Conservation (phyloP, 2,329 filamentous ascomycete species). For the Microdochium bolleyi region DNA sequence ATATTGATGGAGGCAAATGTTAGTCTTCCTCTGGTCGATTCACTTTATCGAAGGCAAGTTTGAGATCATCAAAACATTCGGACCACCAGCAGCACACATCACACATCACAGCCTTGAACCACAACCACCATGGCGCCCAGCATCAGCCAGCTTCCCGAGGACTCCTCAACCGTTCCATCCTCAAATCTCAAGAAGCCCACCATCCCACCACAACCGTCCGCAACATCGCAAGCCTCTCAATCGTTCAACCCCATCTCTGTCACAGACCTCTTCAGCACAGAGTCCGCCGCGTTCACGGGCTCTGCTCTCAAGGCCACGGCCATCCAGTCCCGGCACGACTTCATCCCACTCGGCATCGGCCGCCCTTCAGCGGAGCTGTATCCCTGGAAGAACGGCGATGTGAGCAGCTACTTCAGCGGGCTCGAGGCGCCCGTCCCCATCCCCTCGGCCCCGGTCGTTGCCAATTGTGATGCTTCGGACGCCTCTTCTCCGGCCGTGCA, state of each 20-base stretch:
- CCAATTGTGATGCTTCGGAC: neutral
- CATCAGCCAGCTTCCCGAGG: neutral
- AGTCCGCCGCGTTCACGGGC: neutral
- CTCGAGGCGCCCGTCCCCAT: neutral
- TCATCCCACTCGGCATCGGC: neutral
- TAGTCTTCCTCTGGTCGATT: no score
- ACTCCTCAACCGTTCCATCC: neutral
- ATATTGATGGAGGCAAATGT: neutral
- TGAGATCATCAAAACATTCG: neutral
- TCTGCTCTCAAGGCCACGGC: neutral
- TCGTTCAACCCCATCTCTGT: neutral
- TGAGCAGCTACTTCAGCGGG: neutral
- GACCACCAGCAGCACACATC: neutral
- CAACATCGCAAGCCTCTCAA: no score
- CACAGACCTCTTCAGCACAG: neutral
- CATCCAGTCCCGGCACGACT: neutral
- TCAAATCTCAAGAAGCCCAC: neutral
- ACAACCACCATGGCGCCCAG: neutral
- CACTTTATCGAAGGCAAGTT: no score
- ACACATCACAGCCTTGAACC: neutral
- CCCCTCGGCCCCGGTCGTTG: neutral
- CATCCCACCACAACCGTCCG: neutral
- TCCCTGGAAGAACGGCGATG: neutral
- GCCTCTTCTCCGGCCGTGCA: neutral
- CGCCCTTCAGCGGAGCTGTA: neutral